Evolutionary conservation across 306 rosid genomes (phyloP).

Genomic region (Morella rubra): DNA sequence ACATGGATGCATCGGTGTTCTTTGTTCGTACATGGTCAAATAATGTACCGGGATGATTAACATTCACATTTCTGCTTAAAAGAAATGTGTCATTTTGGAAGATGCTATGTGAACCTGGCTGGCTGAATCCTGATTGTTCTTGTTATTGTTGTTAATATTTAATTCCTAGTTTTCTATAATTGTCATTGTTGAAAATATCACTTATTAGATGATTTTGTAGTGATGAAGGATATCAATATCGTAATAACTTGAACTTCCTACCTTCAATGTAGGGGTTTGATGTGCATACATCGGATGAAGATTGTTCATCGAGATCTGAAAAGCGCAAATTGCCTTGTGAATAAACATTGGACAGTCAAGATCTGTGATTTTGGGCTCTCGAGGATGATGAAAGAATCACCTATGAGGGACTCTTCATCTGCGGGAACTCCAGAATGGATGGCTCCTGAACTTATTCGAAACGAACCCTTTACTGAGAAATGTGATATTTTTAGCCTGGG

Average conservation of each 20-base stretch:
- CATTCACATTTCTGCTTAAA: not conserved
- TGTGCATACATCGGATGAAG: constrained; percentile 98
- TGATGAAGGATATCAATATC: constrained; percentile 3
- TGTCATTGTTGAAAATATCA: not conserved
- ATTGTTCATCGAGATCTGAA: constrained; percentile 91
- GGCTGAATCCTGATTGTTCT: not conserved
- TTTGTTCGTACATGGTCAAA: not conserved
- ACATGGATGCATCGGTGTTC: not conserved
- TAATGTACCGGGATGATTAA: not conserved
- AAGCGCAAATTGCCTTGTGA: constrained; percentile 95
- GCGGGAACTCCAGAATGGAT: constrained; percentile 99
- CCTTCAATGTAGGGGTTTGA: constrained; percentile 73
- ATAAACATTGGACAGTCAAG: constrained; percentile 91
- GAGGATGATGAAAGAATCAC: constrained; percentile 59
- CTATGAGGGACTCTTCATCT: constrained; percentile 67
- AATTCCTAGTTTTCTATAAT: not conserved
- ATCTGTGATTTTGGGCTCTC: constrained; percentile 99
- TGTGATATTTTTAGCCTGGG: constrained; percentile 98
- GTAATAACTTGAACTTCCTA: constrained; percentile 31
- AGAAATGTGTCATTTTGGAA: not conserved
- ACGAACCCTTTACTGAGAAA: constrained; percentile 90
- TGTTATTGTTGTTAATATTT: not conserved
- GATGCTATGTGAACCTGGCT: not conserved
- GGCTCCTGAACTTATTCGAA: constrained; percentile 98
- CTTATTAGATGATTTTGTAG: not conserved